Evolutionary conservation across 768 basidiomycete genomes (phyloP), one percentile per base, ranked within the genome.

Genomic region (Pleurotus djamor): DNA sequence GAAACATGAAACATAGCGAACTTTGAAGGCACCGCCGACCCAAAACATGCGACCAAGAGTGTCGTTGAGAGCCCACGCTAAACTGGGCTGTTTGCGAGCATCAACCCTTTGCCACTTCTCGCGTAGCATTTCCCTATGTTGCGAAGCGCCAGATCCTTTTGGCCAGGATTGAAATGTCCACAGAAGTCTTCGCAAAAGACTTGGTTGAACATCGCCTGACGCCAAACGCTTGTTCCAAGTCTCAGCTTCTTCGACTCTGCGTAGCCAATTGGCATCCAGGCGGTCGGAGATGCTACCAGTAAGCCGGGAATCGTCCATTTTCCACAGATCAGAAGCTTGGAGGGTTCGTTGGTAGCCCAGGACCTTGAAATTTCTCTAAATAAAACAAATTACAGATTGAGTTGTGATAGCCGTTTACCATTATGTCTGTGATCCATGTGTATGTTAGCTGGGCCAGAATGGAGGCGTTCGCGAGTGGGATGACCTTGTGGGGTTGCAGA

Each of bases 291-390:
- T 74, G 16, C 65, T 60, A 0, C 76, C 79, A 13, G 83, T 74
- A 63, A 86, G 79, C 34, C 80, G 78, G 4, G 76, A 65, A 3
- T 75, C 67, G 58, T 83, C 82, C 61, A 92, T 73, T 66, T 83
- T 84, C 88, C 88, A 91, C 10, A 92, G 71, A 71, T 93, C 91
- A 1, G 87, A 83, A 0, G 87, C 86, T 65, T 89, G 88, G 7
- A 93, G 74, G 1, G 88, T 86, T 34, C 91, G 77, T 66, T 89
- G 86, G 66, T 87, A 91, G 0, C 89, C 89, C 43, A 87, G 73
- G 8, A 76, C 73, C 83, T 84, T 33, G n/a, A 36, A 7, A 49
- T n/a, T 16, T 28, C n/a, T 58, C 57, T 48, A 47, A 6, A 35
- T 14, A 28, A 9, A 4, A 35, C 17, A 28, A 28, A 28, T 12